Evolutionary conservation across 805 yeast genomes (phyloP).

Genomic region (Nakazawaea anatomiae): DNA sequence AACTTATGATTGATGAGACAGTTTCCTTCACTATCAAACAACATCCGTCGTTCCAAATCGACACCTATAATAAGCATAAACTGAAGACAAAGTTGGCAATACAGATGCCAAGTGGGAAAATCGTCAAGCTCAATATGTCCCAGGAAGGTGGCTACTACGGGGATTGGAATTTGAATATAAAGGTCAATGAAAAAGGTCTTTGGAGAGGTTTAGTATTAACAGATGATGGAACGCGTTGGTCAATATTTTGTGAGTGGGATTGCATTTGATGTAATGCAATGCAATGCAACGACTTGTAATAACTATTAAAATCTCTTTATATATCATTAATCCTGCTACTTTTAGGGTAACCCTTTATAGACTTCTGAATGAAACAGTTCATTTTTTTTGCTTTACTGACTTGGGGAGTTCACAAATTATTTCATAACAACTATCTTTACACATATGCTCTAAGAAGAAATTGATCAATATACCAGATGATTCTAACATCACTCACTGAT

Average conservation of each 20-base stretch:
- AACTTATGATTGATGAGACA: conserved; percentile 47
- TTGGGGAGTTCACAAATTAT: too few species aligned
- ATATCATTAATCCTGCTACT: neutral
- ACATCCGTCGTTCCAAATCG: conserved; percentile 40
- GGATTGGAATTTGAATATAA: conserved; percentile 53
- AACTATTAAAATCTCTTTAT: neutral
- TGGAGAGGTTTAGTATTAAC: conserved; percentile 83
- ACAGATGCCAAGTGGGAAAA: conserved; percentile 81
- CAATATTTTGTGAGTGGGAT: conserved; percentile 88
- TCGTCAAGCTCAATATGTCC: conserved; percentile 49
- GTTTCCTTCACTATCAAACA: conserved; percentile 63
- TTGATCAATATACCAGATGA: too few species aligned
- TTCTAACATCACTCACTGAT: too few species aligned
- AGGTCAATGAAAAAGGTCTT: conserved; percentile 65
- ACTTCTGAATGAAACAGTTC: too few species aligned
- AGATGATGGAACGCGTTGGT: conserved; percentile 75
- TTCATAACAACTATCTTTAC: too few species aligned
- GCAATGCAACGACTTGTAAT: neutral
- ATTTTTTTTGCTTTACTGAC: too few species aligned
- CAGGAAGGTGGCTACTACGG: conserved; percentile 43
- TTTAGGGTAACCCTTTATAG: too few species aligned
- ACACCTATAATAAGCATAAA: conserved; percentile 13
- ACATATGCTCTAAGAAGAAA: too few species aligned
- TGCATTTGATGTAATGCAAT: conserved; percentile 26
- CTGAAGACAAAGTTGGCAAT: conserved; percentile 56